Evolutionary conservation across 2,329 filamentous ascomycete species (phyloP), one percentile per base, ranked within the genome.

Genomic region (Diatrype stigma): DNA sequence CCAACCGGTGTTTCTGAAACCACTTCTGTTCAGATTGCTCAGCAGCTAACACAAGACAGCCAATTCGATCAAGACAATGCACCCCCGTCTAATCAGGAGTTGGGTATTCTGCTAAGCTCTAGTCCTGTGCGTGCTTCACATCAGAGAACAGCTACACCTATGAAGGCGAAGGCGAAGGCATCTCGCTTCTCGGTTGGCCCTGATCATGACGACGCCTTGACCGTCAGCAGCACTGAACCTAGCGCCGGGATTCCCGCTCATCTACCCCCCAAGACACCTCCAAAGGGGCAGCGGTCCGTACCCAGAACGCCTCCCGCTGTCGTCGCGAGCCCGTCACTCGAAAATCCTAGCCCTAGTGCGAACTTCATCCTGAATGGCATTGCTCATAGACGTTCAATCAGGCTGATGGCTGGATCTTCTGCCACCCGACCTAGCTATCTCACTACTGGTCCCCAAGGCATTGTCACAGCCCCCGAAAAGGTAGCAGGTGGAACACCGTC

Each of bases 71-170:
- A 30, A 30, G 26, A 30, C 26, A 30, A 30, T 30, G 26, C 6
- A 11, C 56, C 61, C 12, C 58, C 55, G 6, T 61, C 57, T 2
- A 59, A 60, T 14, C 60, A 63, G 37, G 59, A 61, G 38, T 38
- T 61, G 4, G 58, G 51, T 45, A 48, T 54, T 6, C 21, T 59
- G 12, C 52, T 60, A 47, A 59, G 56, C 42, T 63, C 58, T 10
- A 63, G 60, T 45, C 55, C 58, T 21, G 46, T n/a, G 30, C 30
- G 5, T 26, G 34, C 46, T 16, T 30, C 26, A 5, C 5, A 30
- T 30, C 26, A 5, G 10, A 30, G 26, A 30, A 30, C 5, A 10
- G 26, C 26, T 5, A 30, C 26, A 30, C 26, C 26, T 34, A 6
- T 34, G 32, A 35, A 22, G 17, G 16, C 14, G 14, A 46, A 23